Evolutionary conservation across 805 yeast species (phyloP).

Genomic region (Schwanniomyces polymorphus): DNA sequence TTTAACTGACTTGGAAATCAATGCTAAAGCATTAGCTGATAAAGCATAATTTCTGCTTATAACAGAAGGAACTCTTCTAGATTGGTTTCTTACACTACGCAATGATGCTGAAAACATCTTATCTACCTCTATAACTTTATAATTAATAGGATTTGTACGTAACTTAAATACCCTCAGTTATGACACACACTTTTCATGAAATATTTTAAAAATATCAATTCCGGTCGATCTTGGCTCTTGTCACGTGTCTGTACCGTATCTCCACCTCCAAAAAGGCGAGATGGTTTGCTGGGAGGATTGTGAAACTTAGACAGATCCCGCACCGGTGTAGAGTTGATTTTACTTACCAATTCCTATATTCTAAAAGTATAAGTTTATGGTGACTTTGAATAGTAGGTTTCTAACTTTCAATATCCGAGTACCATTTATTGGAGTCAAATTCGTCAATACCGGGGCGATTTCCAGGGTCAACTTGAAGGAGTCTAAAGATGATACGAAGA

Average conservation of each 20-base stretch:
- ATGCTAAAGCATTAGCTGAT: constrained; percentile 61
- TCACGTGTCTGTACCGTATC: background rate
- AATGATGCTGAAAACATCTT: constrained; percentile 29
- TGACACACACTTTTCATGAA: constrained; percentile 1
- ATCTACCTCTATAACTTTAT: background rate
- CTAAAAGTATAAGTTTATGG: background rate
- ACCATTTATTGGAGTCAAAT: background rate
- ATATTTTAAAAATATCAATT: background rate
- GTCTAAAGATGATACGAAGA: background rate
- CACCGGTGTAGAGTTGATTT: too few relatives aligned
- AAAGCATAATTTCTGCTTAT: constrained; percentile 52
- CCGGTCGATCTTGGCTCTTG: constrained; percentile 1
- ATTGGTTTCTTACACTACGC: constrained; percentile 23
- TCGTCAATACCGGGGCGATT: background rate
- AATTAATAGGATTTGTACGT: background rate
- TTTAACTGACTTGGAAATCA: constrained; percentile 60
- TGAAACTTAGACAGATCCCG: too few relatives aligned
- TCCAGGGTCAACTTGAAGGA: background rate
- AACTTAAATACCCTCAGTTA: background rate
- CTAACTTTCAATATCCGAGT: background rate
- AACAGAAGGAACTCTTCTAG: constrained; percentile 11
- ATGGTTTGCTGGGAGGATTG: too few relatives aligned
- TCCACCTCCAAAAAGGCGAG: background rate
- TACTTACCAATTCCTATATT: background rate
- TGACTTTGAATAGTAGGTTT: background rate